These are phyloP conservation scores for Lablab purpureus DNA, from an alignment of 306 rosid genomes.

Conservation along the genomic window DNA sequence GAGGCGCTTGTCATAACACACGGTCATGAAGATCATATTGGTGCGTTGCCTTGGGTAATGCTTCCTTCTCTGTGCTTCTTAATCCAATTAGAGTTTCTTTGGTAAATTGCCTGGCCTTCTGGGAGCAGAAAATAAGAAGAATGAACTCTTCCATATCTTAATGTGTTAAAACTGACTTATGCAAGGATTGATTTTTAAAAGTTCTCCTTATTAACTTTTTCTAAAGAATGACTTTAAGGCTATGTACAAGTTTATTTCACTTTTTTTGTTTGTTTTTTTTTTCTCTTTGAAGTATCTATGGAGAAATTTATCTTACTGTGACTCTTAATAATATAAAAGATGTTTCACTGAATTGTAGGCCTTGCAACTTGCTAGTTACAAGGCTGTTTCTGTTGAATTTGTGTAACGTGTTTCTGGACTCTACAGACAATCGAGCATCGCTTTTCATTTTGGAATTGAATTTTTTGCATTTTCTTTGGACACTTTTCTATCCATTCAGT, in stretches of 20 bases:
- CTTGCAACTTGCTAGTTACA: neutral
- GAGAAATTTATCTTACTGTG: no score
- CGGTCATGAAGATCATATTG: slow-evolving; percentile 25
- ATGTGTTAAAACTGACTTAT: no score
- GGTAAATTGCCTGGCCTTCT: no score
- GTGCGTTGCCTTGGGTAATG: slow-evolving; percentile 27
- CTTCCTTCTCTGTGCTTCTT: neutral
- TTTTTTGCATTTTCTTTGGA: neutral
- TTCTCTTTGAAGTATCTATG: no score
- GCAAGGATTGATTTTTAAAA: no score
- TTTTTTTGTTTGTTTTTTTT: no score
- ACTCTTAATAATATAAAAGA: neutral
- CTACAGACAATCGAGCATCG: neutral
- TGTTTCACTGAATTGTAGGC: neutral
- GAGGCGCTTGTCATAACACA: slow-evolving; percentile 9
- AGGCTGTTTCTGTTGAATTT: neutral
- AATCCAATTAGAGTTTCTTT: no score
- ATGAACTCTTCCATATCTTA: no score
- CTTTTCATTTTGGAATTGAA: neutral
- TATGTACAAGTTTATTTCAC: no score
- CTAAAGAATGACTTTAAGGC: no score
- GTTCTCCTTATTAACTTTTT: no score
- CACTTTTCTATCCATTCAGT: neutral
- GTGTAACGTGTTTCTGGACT: neutral
- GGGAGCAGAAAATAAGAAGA: no score